Conservation (phyloP, 768 basidiomycete genomes). For the Russula compacta region DNA sequence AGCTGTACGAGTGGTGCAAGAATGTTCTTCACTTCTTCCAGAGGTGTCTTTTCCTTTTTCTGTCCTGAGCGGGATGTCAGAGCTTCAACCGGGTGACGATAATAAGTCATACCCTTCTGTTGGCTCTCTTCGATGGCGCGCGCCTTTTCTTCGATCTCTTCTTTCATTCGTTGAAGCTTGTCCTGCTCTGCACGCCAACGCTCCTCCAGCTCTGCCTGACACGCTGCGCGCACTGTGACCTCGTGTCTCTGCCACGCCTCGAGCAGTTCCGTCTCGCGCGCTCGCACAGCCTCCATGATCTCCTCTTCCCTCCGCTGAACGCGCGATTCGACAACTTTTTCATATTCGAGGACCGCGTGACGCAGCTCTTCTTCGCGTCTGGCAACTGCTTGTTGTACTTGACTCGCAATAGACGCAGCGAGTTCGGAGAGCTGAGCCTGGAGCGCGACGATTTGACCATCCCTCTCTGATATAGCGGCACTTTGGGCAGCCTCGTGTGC, state of each 20-base stretch:
- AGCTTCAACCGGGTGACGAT: neutral
- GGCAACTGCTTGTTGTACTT: conserved; percentile 47
- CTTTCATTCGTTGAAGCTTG: conserved; percentile 37
- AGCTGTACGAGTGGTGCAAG: conserved; percentile 42
- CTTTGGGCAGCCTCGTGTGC: conserved; percentile 49
- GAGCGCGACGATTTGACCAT: conserved; percentile 46
- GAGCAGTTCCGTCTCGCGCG: conserved; percentile 53
- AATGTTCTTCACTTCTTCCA: conserved; percentile 72
- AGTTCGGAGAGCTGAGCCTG: conserved; percentile 25
- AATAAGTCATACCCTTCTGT: conserved; percentile 22
- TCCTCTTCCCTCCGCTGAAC: conserved; percentile 63
- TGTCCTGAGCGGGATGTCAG: conserved; percentile 25
- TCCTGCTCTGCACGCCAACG: conserved; percentile 38
- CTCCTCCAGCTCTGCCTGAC: conserved; percentile 33
- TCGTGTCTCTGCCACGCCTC: conserved; percentile 51
- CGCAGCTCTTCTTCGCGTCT: conserved; percentile 64
- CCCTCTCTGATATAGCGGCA: conserved; percentile 44
- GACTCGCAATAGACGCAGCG: conserved; percentile 22
- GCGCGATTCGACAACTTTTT: conserved; percentile 58
- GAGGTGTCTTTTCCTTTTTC: conserved; percentile 46
- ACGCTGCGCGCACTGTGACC: conserved; percentile 41
- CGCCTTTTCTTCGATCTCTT: conserved; percentile 44
- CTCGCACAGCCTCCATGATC: conserved; percentile 57
- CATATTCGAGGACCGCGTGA: conserved; percentile 51
- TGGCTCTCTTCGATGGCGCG: conserved; percentile 35